Conservation (phyloP, 345 rosid genomes). For the Excoecaria cochinchinensis region DNA sequence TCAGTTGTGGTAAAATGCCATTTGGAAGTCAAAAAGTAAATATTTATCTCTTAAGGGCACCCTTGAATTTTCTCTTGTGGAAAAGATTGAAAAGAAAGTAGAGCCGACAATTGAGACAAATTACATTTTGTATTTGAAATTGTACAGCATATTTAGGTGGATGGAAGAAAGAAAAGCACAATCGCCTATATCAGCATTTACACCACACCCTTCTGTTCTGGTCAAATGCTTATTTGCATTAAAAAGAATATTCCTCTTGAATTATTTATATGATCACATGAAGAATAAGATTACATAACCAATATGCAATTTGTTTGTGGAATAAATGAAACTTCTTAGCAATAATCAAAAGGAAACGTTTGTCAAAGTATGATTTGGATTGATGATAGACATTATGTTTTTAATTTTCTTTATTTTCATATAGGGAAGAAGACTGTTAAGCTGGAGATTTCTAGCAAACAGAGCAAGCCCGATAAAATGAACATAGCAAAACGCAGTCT, state of each 20-base stretch:
- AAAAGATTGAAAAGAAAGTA: conserved; percentile 14
- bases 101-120: background rate
- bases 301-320: background rate
- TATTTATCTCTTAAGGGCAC: background rate
- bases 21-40: conserved; percentile 11
- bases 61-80: background rate
- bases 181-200: background rate
- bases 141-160: background rate
- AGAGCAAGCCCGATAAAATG: no score
- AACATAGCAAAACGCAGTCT: no score
- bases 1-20: background rate
- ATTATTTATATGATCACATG: background rate
- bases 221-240: background rate
- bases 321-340: conserved; percentile 17
- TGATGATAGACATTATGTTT: no score
- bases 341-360: conserved; percentile 11
- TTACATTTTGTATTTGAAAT: background rate
- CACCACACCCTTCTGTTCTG: background rate
- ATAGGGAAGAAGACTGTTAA: no score
- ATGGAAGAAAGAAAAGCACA: background rate
- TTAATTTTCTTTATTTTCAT: no score
- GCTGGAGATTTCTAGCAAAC: no score
- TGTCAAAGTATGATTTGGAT: background rate
- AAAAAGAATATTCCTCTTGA: background rate
- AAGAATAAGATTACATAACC: background rate